Conservation (phyloP, 2,329 filamentous ascomycete genomes). For the Paecilomyces dactylethromorphus region DNA sequence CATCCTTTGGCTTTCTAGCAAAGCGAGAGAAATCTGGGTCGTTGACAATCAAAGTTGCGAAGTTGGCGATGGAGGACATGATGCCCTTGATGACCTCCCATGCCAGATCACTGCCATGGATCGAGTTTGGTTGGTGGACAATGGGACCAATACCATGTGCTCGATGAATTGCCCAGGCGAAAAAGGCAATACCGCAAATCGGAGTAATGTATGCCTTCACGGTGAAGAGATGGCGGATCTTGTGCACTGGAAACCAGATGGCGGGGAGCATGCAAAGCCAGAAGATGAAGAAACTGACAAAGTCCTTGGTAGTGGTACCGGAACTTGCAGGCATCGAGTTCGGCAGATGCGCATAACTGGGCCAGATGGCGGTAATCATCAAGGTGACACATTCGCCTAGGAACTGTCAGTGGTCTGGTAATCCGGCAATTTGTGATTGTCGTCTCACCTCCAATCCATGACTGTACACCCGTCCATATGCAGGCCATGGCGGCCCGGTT, state of each 20-base stretch:
- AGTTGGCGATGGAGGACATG: constrained; percentile 87
- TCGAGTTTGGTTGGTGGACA: constrained; percentile 58
- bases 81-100: constrained; percentile 82
- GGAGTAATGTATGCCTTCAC: constrained; percentile 83
- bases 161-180: constrained; percentile 77
- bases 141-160: constrained; percentile 81
- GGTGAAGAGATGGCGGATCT: constrained; percentile 84
- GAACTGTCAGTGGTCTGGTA: not conserved
- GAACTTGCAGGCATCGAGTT: constrained; percentile 60
- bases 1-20: constrained; percentile 66
- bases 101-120: constrained; percentile 61
- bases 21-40: constrained; percentile 84
- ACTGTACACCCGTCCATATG: constrained; percentile 41
- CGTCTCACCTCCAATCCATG: constrained; percentile 64
- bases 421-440: not conserved
- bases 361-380: constrained; percentile 84
- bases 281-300: constrained; percentile 79
- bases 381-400: constrained; percentile 71
- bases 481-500: constrained; percentile 84
- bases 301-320: constrained; percentile 68
- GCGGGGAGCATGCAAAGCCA: constrained; percentile 75
- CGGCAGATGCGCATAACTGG: constrained; percentile 51
- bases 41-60: constrained; percentile 75
- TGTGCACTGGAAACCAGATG: constrained; percentile 83
- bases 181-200: constrained; percentile 73